Conservation (phyloP, 2,329 filamentous ascomycete genomes). For the Trichothecium roseum region DNA sequence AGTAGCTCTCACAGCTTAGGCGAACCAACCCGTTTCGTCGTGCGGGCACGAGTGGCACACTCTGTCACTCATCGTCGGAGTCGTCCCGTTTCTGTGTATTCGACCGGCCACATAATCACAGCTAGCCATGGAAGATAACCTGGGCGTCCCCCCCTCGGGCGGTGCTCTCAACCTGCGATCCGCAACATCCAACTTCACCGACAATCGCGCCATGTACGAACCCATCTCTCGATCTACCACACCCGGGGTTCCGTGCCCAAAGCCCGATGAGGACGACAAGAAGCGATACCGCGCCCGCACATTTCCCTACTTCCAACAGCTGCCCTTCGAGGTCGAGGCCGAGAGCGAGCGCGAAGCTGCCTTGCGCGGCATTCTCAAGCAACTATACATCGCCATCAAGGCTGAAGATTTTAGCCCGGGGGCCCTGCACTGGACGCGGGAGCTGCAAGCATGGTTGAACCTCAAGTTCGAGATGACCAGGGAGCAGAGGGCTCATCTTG, state of each 20-base stretch:
- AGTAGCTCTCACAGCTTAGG: too few species aligned
- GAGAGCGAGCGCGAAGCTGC: constrained; percentile 67
- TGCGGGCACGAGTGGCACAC: background rate
- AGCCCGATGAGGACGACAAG: constrained; percentile 38
- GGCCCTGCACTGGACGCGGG: constrained; percentile 91
- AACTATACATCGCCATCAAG: constrained; percentile 84
- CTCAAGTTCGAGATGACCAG: constrained; percentile 95
- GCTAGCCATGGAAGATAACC: constrained; percentile 17
- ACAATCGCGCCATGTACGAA: constrained; percentile 39
- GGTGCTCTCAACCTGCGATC: constrained; percentile 6
- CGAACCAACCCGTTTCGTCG: background rate
- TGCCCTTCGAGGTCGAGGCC: constrained; percentile 83
- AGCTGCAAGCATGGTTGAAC: constrained; percentile 88
- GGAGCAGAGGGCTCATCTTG: constrained; percentile 70
- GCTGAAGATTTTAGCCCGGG: constrained; percentile 91
- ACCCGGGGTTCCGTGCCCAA: constrained; percentile 53
- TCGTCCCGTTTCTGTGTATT: background rate
- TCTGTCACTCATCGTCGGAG: too few species aligned
- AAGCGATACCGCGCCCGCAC: constrained; percentile 75
- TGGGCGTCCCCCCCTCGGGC: constrained; percentile 21
- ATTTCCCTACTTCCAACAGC: constrained; percentile 82
- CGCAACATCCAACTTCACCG: constrained; percentile 16
- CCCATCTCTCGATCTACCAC: constrained; percentile 80
- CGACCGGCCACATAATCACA: too few species aligned
- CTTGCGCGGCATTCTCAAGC: constrained; percentile 78